Base-by-base conservation (phyloP, 2,329 filamentous ascomycete genomes). In the Diplodia scrobiculata region DNA sequence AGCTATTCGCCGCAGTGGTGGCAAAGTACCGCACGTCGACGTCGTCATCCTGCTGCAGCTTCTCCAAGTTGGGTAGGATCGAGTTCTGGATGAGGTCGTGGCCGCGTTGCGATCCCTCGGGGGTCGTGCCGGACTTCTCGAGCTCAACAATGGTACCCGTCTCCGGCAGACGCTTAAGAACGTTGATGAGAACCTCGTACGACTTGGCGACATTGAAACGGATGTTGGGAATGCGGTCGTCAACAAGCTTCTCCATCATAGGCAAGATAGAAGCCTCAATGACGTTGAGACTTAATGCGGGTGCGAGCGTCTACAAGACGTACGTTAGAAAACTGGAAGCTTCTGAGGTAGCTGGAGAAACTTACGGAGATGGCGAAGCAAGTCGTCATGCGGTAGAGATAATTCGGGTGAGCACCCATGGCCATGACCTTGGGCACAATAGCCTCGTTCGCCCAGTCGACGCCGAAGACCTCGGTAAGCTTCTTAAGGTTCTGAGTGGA, bases 191-290 rank as follows among this genome's bases (percentile, higher is more conserved):
- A 62, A 95, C 89, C 25, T 88, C 87, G 76, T 98, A 99, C 54
- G 95, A 98, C 83, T 99, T 99, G 72, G 95, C 95, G 55, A 99
- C 95, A 79, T 99, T 99, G 86, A 99, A 99, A 62, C 95, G 92
- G 77, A 99, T 99, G 81, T 99, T 99, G 71, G 95, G 95, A 69
- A 99, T 99, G 52, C 96, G 92, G 76, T 99, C 95, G 53, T 87
- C 86, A 63, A 96, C 92, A 65, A 99, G 90, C 81, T 94, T 92
- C 79, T 97, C 91, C 76, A 99, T 87, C 84, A 99, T 98, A 47
- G 95, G 95, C 25, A 99, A 86, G 71, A 99, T 96, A 38, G 92
- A 95, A 76, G 90, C 89, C 75, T 91, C 89, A 77, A 99, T 96
- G 68, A 98, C 94, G 67, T 93, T 91, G 72, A 98, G 86, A 77